Percentiles rank a stretch among this genome's conserved stretches.
Evolutionary conservation across 129 eudicot species (phyloP).

Genomic region (Lactuca saligna): DNA sequence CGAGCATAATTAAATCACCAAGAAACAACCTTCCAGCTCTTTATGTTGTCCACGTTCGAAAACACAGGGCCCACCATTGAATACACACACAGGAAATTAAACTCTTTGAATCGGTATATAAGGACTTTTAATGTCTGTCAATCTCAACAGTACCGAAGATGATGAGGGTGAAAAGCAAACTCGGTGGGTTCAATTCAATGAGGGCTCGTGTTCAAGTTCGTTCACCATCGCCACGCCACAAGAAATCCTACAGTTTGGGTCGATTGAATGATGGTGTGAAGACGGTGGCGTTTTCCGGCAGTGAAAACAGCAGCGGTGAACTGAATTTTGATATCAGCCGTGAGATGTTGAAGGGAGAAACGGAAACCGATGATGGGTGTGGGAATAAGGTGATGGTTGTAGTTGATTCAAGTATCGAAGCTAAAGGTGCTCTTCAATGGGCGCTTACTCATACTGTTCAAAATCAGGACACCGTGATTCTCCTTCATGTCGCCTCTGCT

Average conservation of each 20-base stretch:
- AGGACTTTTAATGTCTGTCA: conserved; percentile 17
- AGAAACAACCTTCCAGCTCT: conserved; percentile 26
- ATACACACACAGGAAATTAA: neutral
- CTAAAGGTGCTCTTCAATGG: conserved; percentile 86
- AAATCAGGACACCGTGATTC: conserved; percentile 65
- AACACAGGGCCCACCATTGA: conserved; percentile 18
- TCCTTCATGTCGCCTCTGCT: conserved; percentile 49
- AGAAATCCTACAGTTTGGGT: conserved; percentile 46
- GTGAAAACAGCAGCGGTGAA: conserved; percentile 42
- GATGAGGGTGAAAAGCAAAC: conserved; percentile 34
- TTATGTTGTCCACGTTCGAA: conserved; percentile 38
- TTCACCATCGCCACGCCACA: conserved; percentile 47
- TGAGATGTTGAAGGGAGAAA: conserved; percentile 18
- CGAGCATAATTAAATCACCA: conserved; percentile 17
- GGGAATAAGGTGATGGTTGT: conserved; percentile 88
- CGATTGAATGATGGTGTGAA: conserved; percentile 32
- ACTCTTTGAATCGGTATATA: conserved; percentile 15
- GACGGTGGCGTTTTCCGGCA: conserved; percentile 38
- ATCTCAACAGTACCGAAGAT: conserved; percentile 16
- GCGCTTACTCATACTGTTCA: conserved; percentile 88
- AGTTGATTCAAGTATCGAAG: conserved; percentile 58
- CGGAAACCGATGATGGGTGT: conserved; percentile 26
- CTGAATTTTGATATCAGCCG: conserved; percentile 35
- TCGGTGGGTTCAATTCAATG: conserved; percentile 39
- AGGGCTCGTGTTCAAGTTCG: conserved; percentile 52